Conservation (phyloP, 805 yeast genomes). For the Yamadazyma sp. region DNA sequence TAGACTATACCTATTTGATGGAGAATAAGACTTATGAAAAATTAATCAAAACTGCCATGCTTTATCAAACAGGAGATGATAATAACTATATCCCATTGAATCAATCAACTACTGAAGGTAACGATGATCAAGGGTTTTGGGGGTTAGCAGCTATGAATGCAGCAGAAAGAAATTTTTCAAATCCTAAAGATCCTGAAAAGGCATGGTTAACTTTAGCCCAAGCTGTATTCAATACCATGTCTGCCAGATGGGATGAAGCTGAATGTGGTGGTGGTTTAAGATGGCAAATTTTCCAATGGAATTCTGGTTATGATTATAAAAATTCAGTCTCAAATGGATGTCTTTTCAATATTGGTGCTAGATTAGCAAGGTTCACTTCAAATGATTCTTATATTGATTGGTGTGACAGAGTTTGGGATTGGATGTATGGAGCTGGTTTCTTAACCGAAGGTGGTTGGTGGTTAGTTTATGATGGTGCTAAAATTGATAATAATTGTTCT, state of each 20-base stretch:
- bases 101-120: constrained; percentile 91
- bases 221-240: constrained; percentile 44
- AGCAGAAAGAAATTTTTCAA: constrained; percentile 81
- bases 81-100: constrained; percentile 82
- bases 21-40: constrained; percentile 66
- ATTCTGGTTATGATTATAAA: constrained; percentile 44
- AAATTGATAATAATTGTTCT: constrained; percentile 59
- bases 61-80: constrained; percentile 64
- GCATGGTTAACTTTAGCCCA: constrained; percentile 41
- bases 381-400: constrained; percentile 38
- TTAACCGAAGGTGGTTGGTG: constrained; percentile 43
- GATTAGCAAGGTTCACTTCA: constrained; percentile 41
- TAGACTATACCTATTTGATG: constrained; percentile 74
- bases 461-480: constrained; percentile 76
- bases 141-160: constrained; percentile 91
- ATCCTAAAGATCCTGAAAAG: constrained; percentile 35
- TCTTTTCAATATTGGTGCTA: constrained; percentile 42
- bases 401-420: constrained; percentile 43
- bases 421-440: constrained; percentile 42
- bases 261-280: constrained; percentile 43
- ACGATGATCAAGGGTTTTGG: constrained; percentile 98
- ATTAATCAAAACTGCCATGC: constrained; percentile 56
- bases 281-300: constrained; percentile 50
- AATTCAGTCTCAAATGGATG: constrained; percentile 45
- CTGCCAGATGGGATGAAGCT: constrained; percentile 40